Percentiles rank a stretch among this genome's conserved stretches.
These are phyloP conservation scores for Pulicaria dysenterica DNA, from an alignment of 129 eudicot species.

Conservation along the genomic window DNA sequence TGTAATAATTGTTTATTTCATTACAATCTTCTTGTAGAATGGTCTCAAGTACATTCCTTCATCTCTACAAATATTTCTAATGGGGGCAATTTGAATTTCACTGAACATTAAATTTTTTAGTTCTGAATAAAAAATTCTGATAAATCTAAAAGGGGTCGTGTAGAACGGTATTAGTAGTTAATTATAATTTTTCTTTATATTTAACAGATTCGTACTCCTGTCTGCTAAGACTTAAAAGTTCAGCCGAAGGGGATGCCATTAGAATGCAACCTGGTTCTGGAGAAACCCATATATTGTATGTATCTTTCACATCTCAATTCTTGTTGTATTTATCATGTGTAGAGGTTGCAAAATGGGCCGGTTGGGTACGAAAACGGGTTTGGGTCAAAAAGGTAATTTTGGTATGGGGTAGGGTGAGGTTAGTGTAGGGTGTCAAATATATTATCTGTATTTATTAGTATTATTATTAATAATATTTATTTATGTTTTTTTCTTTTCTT, in stretches of 20 bases:
- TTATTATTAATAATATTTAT: too few species aligned
- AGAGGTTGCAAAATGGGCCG: conserved; percentile 2
- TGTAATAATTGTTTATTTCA: not conserved
- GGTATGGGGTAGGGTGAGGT: too few species aligned
- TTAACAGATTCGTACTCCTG: conserved; percentile 64
- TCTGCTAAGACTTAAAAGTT: conserved; percentile 74
- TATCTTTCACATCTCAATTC: conserved; percentile 8
- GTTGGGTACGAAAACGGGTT: not conserved
- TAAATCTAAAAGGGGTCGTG: not conserved
- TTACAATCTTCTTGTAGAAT: not conserved
- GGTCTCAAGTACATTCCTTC: not conserved
- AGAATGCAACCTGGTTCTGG: conserved; percentile 87
- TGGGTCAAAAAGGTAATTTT: not conserved
- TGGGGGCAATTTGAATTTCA: not conserved
- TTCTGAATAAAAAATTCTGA: not conserved
- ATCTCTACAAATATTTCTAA: not conserved
- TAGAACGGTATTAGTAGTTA: not conserved
- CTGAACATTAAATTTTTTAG: not conserved
- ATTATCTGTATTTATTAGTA: too few species aligned
- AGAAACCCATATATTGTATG: conserved; percentile 82
- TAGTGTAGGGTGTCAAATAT: too few species aligned
- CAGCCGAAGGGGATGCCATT: conserved; percentile 69
- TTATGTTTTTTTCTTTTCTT: too few species aligned
- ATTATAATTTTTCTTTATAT: conserved; percentile 13
- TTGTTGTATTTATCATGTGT: conserved; percentile 15